Evolutionary conservation across 306 rosid genomes (phyloP), one percentile per base, ranked within the genome.

Genomic region (Casuarina glauca): DNA sequence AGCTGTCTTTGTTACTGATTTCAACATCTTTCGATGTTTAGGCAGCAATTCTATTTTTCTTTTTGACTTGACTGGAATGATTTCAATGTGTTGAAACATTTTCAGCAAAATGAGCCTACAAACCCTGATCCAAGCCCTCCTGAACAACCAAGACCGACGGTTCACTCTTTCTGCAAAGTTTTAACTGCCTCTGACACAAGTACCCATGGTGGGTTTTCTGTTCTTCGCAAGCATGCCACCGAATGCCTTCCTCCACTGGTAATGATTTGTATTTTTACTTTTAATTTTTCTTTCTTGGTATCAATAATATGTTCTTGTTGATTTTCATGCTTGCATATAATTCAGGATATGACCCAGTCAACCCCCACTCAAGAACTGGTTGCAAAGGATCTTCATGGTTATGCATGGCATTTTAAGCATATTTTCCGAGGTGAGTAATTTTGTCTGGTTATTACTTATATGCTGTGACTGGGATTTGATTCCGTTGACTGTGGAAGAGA

Each of bases 161-260:
- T 88, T 49, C 90, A 91, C 81, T 74, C 93, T 0, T 95, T 95
- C 88, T 82, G 87, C 87, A 95, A 95, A 88, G 90, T 93, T 57
- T 83, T 95, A 52, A 95, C 98, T 9, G 97, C 97, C 2, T 95
- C 97, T 1, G 98, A 95, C 84, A 95, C 98, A 0, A 95, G 98
- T 82, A 95, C 98, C 32, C 98, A 95, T 81, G 98, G 98, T 0
- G 98, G 98, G 32, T 95, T 95, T 85, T 95, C 98, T 16, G 96
- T 95, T 85, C 88, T 90, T 2, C 86, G 98, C 46, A 95, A 90
- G 85, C 98, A 95, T 41, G 98, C 98, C 50, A 95, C 96, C 0
- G 98, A 89, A 72, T 92, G 97, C 85, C 93, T 95, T 85, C 98
- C 97, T 78, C 77, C 89, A 35, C 80, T 95, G 97, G 98, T 94